Evolutionary conservation across 1,139 yeast species (phyloP).

Genomic region (Candida dubliniensis): DNA sequence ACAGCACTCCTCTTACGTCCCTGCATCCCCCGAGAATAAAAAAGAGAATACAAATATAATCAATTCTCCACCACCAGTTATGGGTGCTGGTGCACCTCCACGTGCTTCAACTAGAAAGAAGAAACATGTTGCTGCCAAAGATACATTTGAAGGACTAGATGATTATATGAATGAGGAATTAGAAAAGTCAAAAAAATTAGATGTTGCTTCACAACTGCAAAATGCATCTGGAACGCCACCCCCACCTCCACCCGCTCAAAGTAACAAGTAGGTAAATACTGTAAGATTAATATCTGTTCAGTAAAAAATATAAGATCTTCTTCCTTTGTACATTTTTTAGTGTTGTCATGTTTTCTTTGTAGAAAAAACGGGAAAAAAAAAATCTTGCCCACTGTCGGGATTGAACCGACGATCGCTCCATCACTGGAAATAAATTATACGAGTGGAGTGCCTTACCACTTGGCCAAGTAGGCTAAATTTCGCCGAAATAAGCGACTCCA

Average conservation of each 20-base stretch:
- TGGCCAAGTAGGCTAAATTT: constrained; percentile 27
- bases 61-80: constrained; percentile 15
- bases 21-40: constrained; percentile 10
- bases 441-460: constrained; percentile 54
- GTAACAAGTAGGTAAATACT: constrained; percentile 1
- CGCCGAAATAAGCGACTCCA: not conserved
- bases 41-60: constrained; percentile 13
- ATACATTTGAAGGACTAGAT: constrained; percentile 30
- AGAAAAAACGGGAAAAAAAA: constrained; percentile 26
- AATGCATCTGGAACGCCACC: constrained; percentile 16
- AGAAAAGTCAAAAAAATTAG: constrained; percentile 42
- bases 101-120: constrained; percentile 27
- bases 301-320: constrained; percentile 14
- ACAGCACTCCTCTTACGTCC: constrained; percentile 6
- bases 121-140: constrained; percentile 29
- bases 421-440: constrained; percentile 24
- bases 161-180: constrained; percentile 50
- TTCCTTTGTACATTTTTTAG: not conserved
- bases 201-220: constrained; percentile 15
- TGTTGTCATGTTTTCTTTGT: constrained; percentile 39
- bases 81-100: constrained; percentile 16
- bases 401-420: constrained; percentile 35
- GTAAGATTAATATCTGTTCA: not conserved
- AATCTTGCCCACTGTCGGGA: constrained; percentile 49
- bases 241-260: constrained; percentile 34